These are phyloP conservation scores for Phanerodontia chrysosporium DNA, from an alignment of 768 basidiomycete species.

Conservation along the genomic window DNA sequence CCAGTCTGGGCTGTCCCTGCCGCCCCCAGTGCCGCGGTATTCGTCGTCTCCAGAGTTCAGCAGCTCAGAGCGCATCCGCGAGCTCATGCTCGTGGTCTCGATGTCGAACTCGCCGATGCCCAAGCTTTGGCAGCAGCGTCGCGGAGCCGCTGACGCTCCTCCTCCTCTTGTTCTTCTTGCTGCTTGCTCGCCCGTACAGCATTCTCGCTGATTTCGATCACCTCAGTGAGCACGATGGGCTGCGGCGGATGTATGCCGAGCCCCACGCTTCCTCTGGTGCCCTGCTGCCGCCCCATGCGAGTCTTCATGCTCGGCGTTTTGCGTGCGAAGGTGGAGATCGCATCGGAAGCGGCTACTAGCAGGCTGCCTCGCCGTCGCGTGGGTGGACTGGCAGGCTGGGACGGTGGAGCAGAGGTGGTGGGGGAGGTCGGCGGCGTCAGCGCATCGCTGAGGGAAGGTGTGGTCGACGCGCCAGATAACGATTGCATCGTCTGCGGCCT, in stretches of 20 bases:
- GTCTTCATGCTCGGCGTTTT: slow-evolving; percentile 7
- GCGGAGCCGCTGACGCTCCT: slow-evolving; percentile 71
- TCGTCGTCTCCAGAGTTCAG: slow-evolving; percentile 32
- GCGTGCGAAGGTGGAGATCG: slow-evolving; percentile 13
- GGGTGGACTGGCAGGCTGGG: slow-evolving; percentile 2
- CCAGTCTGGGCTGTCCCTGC: slow-evolving; percentile 16
- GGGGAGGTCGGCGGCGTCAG: neutral
- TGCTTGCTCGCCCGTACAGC: slow-evolving; percentile 9
- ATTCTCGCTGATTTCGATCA: slow-evolving; percentile 58
- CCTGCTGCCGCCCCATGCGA: slow-evolving; percentile 18
- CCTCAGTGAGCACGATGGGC: slow-evolving; percentile 54
- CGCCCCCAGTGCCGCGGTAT: slow-evolving; percentile 34
- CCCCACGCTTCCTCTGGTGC: slow-evolving; percentile 9
- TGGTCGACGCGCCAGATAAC: slow-evolving; percentile 6
- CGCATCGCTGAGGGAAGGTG: neutral
- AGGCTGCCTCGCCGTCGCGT: slow-evolving; percentile 20
- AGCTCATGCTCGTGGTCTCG: slow-evolving; percentile 15
- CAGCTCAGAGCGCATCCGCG: slow-evolving; percentile 13
- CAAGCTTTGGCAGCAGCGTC: slow-evolving; percentile 76
- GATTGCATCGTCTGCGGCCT: slow-evolving; percentile 9
- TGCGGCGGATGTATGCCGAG: slow-evolving; percentile 20
- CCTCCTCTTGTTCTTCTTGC: slow-evolving; percentile 53
- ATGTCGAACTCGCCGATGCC: slow-evolving; percentile 57
- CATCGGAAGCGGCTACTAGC: slow-evolving; percentile 22
- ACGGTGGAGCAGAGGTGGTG: slow-evolving; percentile 8